These are phyloP conservation scores for Groenewaldozyma salmanticensis DNA, from an alignment of 805 yeast genomes.

Conservation along the genomic window DNA sequence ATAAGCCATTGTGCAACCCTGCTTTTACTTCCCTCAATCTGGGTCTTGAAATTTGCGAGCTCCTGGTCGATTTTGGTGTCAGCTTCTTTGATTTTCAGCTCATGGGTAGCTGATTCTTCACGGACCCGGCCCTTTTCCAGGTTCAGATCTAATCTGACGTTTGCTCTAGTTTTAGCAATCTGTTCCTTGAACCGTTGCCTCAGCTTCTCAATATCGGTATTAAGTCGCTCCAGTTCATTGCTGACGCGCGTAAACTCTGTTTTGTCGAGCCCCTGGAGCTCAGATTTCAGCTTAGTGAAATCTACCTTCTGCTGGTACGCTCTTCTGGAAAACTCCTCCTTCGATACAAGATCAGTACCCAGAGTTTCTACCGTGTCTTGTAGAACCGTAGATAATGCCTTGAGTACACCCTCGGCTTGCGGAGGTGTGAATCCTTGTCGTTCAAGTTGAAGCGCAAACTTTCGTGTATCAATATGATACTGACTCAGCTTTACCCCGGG, in stretches of 20 bases:
- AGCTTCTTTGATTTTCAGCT: conserved; percentile 86
- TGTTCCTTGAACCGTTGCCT: conserved; percentile 83
- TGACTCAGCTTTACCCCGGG: conserved; percentile 11
- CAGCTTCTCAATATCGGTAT: conserved; percentile 77
- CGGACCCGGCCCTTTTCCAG: conserved; percentile 92
- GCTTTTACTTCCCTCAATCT: conserved; percentile 88
- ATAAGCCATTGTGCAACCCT: conserved; percentile 98
- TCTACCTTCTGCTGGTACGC: conserved; percentile 96
- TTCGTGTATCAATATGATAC: conserved; percentile 62
- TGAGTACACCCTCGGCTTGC: conserved; percentile 75
- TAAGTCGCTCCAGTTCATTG: conserved; percentile 78
- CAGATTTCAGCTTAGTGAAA: conserved; percentile 89
- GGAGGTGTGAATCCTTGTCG: conserved; percentile 60
- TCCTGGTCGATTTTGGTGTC: conserved; percentile 94
- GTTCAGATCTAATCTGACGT: conserved; percentile 82
- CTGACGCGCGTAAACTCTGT: conserved; percentile 73
- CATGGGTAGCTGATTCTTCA: conserved; percentile 89
- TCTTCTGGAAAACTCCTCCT: conserved; percentile 71
- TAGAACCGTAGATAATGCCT: conserved; percentile 61
- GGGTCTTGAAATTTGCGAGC: conserved; percentile 87
- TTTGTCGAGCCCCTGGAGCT: conserved; percentile 77
- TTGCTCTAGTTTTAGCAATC: conserved; percentile 79
- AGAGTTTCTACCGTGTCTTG: conserved; percentile 72
- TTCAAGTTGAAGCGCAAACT: conserved; percentile 56
- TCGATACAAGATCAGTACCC: conserved; percentile 69